Evolutionary conservation across 2,329 filamentous ascomycete species (phyloP), one percentile per base, ranked within the genome.

Genomic region (Aureobasidium musti): DNA sequence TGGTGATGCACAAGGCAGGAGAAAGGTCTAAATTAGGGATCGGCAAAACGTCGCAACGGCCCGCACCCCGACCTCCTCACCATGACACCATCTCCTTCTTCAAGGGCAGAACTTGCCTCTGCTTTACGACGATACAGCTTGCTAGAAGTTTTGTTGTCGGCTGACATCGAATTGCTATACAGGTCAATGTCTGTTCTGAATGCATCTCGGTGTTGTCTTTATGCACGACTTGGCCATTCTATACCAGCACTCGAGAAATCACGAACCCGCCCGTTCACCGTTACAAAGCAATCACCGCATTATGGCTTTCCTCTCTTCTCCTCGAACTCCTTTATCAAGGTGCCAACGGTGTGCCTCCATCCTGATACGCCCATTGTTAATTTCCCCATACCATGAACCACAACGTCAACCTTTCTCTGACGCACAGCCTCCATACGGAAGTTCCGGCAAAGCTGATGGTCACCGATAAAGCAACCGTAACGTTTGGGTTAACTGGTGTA

Each of bases 271-370:
- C 33, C 30, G 49, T 30, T 37, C 47, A n/a, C 60, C 60, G 60
- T 63, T 63, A 11, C 14, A 21, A 26, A 26, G 47, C 37, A 53
- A 63, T 53, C 47, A 39, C 47, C 60, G 19, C 47, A 30, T 14
- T 53, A 17, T 52, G 47, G 14, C 47, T 21, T 8, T 39, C 35
- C 35, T 39, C 35, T 43, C 47, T 33, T 35, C 45, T 21, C 47
- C 47, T 49, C 47, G 4, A 30, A 43, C 60, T 53, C 60, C 47
- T 43, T 49, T 63, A 53, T 63, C 59, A 50, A 63, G 21, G 59
- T 50, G 5, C 5, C n/a, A 61, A 61, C 57, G 57, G 41, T 49
- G 23, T 30, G 57, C 41, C 57, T 49, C 13, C 28, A 49, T 61
- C 35, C 54, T 43, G 33, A 43, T n/a, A 59, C 39, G 28, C 57